Conservation (phyloP, 2,329 filamentous ascomycete species). For the Ustilaginoidea virens region DNA sequence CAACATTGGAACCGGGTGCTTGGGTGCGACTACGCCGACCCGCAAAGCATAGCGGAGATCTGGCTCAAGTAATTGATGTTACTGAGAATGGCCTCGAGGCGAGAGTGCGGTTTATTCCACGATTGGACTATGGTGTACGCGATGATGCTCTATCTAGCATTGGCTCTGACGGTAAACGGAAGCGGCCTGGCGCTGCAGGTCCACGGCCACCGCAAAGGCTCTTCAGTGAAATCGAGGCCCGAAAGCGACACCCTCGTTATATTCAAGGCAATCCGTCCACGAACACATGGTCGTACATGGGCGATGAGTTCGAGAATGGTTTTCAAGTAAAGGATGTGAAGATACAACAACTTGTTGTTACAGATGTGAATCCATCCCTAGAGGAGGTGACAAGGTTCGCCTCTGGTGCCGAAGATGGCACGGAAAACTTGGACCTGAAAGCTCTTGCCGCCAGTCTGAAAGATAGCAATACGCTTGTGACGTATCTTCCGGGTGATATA, state of each 20-base stretch:
- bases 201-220: slow-evolving; percentile 73
- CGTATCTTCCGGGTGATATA: slow-evolving; percentile 85
- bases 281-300: slow-evolving; percentile 72
- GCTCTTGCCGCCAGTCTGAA: slow-evolving; percentile 83
- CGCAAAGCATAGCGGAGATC: slow-evolving; percentile 70
- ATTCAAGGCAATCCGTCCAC: slow-evolving; percentile 55
- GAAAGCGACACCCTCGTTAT: slow-evolving; percentile 61
- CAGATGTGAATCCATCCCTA: slow-evolving; percentile 81
- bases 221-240: slow-evolving; percentile 86
- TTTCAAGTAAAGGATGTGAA: slow-evolving; percentile 92
- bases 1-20: slow-evolving; percentile 68
- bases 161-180: slow-evolving; percentile 56
- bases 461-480: slow-evolving; percentile 62
- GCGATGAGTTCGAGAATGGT: slow-evolving; percentile 81
- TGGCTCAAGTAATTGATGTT: slow-evolving; percentile 84
- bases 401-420: slow-evolving; percentile 75
- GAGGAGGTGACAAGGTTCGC: slow-evolving; percentile 96
- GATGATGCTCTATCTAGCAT: slow-evolving; percentile 46
- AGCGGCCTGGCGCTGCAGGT: slow-evolving; percentile 47
- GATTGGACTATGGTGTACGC: slow-evolving; percentile 79
- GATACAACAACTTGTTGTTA: slow-evolving; percentile 69
- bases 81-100: slow-evolving; percentile 87
- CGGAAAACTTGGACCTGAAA: slow-evolving; percentile 83
- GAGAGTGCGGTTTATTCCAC: slow-evolving; percentile 72
- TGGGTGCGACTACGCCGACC: slow-evolving; percentile 80